Conservation (phyloP, 768 basidiomycete species). For the Tulasnella sp. region DNA sequence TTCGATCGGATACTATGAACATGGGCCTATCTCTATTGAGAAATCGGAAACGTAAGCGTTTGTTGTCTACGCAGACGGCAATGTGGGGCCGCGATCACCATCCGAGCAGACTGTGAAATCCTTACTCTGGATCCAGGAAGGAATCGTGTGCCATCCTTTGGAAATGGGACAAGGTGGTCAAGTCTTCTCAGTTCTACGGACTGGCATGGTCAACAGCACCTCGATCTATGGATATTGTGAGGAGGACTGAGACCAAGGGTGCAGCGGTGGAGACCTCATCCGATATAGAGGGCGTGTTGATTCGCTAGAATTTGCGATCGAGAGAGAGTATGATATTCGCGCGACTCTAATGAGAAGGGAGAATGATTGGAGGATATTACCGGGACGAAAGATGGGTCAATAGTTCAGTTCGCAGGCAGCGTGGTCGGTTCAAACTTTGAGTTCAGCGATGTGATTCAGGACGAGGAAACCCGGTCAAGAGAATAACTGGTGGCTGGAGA, state of each 20-base stretch:
- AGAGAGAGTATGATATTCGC: too few species aligned
- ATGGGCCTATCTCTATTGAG: too few species aligned
- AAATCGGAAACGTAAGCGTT: too few species aligned
- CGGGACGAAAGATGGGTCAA: background rate
- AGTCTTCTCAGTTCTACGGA: background rate
- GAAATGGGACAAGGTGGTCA: background rate
- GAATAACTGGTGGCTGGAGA: background rate
- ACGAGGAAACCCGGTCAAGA: background rate
- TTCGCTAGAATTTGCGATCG: too few species aligned
- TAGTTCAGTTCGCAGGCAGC: background rate
- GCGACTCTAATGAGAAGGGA: background rate
- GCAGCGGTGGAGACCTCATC: background rate
- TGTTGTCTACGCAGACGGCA: too few species aligned
- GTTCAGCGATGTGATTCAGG: background rate
- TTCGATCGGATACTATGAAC: too few species aligned
- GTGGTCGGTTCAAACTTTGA: background rate
- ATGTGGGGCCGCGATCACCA: too few species aligned
- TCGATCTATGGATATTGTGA: background rate
- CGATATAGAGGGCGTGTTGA: background rate
- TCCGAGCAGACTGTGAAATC: too few species aligned
- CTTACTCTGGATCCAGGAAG: background rate
- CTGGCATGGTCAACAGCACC: background rate
- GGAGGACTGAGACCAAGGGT: background rate
- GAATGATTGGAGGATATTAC: background rate
- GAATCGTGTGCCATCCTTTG: background rate